phyloP scores from a whole-genome alignment of 306 rosid species.

The Mimosa pudica region DNA sequence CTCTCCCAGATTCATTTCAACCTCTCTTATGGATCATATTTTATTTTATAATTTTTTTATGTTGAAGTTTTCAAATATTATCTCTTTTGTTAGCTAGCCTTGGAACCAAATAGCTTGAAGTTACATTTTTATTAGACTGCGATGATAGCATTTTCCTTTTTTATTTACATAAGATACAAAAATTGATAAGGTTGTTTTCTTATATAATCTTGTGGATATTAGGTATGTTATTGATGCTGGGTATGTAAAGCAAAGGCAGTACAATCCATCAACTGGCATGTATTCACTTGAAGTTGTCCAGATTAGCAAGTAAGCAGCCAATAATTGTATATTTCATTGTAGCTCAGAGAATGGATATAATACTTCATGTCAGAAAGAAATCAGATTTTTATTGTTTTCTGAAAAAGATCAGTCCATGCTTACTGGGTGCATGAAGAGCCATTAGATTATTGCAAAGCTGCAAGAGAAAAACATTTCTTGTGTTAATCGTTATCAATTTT shows the following conservation, averaged over 20 bases:
- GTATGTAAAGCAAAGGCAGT: constrained; percentile 94
- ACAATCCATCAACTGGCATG: constrained; percentile 96
- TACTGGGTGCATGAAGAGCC: constrained; percentile 13
- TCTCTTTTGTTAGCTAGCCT: background rate
- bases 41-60: background rate
- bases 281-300: constrained; percentile 93
- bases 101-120: background rate
- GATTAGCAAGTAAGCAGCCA: constrained; percentile 86
- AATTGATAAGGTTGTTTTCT: constrained; percentile 26
- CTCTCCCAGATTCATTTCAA: background rate
- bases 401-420: constrained; percentile 1
- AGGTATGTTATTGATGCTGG: constrained; percentile 97
- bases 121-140: background rate
- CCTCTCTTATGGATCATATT: background rate
- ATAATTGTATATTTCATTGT: constrained; percentile 21
- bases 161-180: constrained; percentile 23
- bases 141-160: constrained; percentile 14
- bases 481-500: constrained; percentile 15
- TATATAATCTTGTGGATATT: constrained; percentile 34
- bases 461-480: background rate
- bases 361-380: constrained; percentile 15
- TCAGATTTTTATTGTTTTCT: background rate
- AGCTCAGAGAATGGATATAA: constrained; percentile 22
- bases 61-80: background rate
- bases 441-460: constrained; percentile 3